A percentile compares a stretch with the other conserved stretches of the same genome.
phyloP scores from a whole-genome alignment of 2,329 filamentous ascomycete species.

The Fusarium torreyae region DNA sequence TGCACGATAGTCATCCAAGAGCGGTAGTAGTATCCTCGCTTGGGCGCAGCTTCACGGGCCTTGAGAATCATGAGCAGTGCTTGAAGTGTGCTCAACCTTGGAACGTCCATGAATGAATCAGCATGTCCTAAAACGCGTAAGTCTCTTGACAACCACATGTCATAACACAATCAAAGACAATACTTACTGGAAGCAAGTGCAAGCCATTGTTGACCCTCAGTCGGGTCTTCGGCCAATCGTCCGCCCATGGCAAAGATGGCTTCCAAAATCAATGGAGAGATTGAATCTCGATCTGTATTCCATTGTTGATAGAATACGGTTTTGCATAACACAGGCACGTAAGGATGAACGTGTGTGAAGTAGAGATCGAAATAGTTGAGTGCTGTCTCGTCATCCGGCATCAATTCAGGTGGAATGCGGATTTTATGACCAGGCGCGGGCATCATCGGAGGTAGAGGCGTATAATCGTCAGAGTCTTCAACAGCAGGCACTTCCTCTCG shows the following conservation, averaged over 20 bases:
- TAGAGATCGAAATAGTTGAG: conserved; percentile 91
- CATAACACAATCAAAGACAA: background rate
- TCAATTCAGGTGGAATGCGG: conserved; percentile 90
- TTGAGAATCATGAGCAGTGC: conserved; percentile 90
- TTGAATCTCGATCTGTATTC: conserved; percentile 84
- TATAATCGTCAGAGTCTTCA: conserved; percentile 81
- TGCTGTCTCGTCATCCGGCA: conserved; percentile 88
- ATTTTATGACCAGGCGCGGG: conserved; percentile 82
- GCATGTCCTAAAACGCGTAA: conserved; percentile 77
- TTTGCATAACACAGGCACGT: conserved; percentile 90
- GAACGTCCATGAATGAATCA: conserved; percentile 93
- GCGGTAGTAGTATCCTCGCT: conserved; percentile 94
- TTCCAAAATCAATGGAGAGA: conserved; percentile 91
- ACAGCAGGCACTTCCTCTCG: conserved; percentile 74
- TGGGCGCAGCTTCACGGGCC: conserved; percentile 91
- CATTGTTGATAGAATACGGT: conserved; percentile 89
- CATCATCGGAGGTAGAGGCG: conserved; percentile 77
- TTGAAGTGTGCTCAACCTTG: conserved; percentile 91
- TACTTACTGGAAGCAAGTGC: conserved; percentile 84
- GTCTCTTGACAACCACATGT: conserved; percentile 30
- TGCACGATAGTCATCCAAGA: conserved; percentile 98
- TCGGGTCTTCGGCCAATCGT: conserved; percentile 84
- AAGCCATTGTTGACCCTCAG: conserved; percentile 92
- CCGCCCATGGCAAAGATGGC: conserved; percentile 93
- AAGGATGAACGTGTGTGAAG: conserved; percentile 92